Conservation (phyloP, 2,329 filamentous ascomycete species). For the Emydomyces testavorans region DNA sequence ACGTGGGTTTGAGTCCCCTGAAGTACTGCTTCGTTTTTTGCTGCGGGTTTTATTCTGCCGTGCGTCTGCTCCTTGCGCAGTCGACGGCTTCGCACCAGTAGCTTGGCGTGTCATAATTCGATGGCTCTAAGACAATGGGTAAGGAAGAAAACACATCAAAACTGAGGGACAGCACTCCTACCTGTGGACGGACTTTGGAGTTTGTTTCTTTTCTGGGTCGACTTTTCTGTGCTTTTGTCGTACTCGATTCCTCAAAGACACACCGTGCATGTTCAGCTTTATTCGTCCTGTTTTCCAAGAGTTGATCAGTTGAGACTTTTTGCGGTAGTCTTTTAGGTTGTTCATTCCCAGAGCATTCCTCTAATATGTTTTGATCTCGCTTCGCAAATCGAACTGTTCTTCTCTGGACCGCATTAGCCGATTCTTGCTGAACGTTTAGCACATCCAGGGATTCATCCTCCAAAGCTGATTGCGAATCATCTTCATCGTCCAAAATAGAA, state of each 20-base stretch:
- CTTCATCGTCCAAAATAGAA: constrained; percentile 22
- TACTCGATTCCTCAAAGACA: neutral
- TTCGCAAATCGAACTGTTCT: neutral
- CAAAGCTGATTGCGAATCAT: constrained; percentile 12
- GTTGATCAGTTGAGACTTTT: neutral
- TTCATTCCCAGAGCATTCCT: constrained; percentile 3
- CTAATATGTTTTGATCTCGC: neutral
- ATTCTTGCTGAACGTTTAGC: constrained; percentile 5
- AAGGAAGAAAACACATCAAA: neutral
- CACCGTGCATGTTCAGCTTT: neutral
- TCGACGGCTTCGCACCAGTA: constrained; percentile 35
- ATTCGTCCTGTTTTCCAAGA: neutral
- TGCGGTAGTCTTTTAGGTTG: neutral
- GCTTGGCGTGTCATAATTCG: constrained; percentile 13
- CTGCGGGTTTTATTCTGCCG: constrained; percentile 26
- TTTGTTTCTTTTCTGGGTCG: neutral
- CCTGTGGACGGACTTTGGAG: neutral
- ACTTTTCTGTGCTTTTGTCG: neutral
- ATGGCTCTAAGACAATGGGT: constrained; percentile 6
- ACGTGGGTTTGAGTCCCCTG: constrained; percentile 22
- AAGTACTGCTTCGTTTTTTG: constrained; percentile 25
- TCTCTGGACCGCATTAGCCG: neutral
- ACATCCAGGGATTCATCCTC: neutral
- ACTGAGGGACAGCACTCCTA: neutral
- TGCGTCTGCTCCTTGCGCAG: constrained; percentile 30